Percentiles rank a stretch among this genome's conserved stretches.
These are phyloP conservation scores for Quercus aquifolioides DNA, from an alignment of 306 rosid species.

Conservation along the genomic window DNA sequence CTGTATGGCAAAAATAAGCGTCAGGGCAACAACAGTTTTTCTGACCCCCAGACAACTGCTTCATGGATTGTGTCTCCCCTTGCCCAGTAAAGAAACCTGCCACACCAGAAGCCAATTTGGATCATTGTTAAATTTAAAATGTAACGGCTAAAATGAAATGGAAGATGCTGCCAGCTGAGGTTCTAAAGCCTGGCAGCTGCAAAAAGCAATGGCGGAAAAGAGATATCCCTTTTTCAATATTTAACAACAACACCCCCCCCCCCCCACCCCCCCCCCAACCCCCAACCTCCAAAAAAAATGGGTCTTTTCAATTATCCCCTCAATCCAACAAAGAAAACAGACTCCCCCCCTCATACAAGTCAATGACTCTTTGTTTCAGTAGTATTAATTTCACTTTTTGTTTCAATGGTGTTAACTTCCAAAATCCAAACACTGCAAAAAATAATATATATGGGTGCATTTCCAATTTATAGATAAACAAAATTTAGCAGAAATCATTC, in stretches of 20 bases:
- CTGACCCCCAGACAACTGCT: constrained; percentile 97
- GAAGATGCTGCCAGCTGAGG: neutral
- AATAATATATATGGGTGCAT: too few relatives aligned
- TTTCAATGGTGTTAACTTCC: too few relatives aligned
- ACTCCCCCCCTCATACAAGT: too few relatives aligned
- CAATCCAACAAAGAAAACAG: too few relatives aligned
- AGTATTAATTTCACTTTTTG: too few relatives aligned
- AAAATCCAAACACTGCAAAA: too few relatives aligned
- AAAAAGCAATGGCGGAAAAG: neutral
- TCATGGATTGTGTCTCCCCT: constrained; percentile 99
- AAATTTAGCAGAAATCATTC: neutral
- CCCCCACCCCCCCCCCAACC: too few relatives aligned
- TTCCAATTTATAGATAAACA: neutral
- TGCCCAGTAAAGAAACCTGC: constrained; percentile 97
- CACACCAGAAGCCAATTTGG: constrained; percentile 19
- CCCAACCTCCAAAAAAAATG: too few relatives aligned
- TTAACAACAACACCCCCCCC: too few relatives aligned
- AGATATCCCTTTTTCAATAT: neutral
- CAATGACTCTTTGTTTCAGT: too few relatives aligned
- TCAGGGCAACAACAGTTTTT: constrained; percentile 97
- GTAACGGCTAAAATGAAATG: neutral
- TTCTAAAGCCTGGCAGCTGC: neutral
- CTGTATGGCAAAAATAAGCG: constrained; percentile 97
- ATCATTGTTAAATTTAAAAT: neutral
- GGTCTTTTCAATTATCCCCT: too few relatives aligned